Percentiles rank a stretch among this genome's conserved stretches.
Conservation (phyloP, 331 rosid genomes). For the Stylosanthes scabra region DNA sequence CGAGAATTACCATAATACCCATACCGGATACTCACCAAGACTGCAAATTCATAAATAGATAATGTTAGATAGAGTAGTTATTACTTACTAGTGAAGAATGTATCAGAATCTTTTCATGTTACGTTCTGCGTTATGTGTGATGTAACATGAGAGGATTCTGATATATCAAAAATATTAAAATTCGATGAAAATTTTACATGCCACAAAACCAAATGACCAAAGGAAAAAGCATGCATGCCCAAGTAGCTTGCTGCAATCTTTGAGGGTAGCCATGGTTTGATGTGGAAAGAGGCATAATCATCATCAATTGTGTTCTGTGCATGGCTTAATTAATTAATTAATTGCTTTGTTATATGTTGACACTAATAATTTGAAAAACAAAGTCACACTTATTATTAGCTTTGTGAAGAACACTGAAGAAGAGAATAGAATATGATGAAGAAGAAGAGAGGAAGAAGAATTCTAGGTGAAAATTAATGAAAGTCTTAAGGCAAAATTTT, state of each 20-base stretch:
- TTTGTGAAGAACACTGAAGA: not conserved
- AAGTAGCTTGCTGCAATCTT: conserved; percentile 40
- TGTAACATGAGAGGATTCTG: no score
- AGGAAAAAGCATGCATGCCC: conserved; percentile 51
- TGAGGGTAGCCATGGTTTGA: conserved; percentile 9
- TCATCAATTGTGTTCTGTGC: not conserved
- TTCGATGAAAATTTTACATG: conserved; percentile 60
- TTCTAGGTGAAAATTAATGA: not conserved
- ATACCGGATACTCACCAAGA: conserved; percentile 59
- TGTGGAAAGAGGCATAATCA: not conserved
- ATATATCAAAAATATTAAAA: conserved; percentile 5
- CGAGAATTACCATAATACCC: conserved; percentile 64
- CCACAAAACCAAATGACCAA: conserved; percentile 75
- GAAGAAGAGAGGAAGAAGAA: not conserved
- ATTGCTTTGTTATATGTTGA: not conserved
- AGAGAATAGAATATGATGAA: not conserved
- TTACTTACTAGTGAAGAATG: not conserved
- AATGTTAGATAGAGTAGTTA: conserved; percentile 39
- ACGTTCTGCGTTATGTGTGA: no score
- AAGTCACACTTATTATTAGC: no score
- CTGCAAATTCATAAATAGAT: conserved; percentile 41
- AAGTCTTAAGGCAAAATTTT: not conserved
- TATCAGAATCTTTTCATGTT: no score
- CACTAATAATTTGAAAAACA: no score
- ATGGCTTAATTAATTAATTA: not conserved